Evolutionary conservation across 768 basidiomycete genomes (phyloP).

Genomic region (Sarcomyxa edulis): DNA sequence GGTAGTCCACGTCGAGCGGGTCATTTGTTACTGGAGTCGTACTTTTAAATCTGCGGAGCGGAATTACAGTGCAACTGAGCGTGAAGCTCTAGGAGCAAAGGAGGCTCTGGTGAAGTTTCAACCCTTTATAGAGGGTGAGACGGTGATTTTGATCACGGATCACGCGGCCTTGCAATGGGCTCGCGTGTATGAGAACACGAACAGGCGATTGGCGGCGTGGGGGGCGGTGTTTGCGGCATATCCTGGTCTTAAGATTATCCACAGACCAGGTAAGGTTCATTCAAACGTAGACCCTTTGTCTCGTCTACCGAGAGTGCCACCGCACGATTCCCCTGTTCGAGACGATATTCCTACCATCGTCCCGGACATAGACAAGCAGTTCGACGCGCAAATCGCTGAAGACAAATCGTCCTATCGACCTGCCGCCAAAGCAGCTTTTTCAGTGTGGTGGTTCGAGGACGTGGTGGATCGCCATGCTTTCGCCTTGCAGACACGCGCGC

Average conservation of each 20-base stretch:
- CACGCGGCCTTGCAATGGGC: too few relatives aligned
- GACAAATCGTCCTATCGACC: neutral
- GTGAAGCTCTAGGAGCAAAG: too few relatives aligned
- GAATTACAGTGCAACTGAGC: too few relatives aligned
- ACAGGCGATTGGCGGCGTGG: slow-evolving; percentile 14
- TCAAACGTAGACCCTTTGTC: too few relatives aligned
- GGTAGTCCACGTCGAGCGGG: slow-evolving; percentile 19
- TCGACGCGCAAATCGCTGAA: neutral
- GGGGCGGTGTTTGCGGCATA: too few relatives aligned
- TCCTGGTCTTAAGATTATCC: slow-evolving; percentile 20
- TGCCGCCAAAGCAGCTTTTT: neutral
- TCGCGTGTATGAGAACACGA: slow-evolving; percentile 13
- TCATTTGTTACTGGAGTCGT: too few relatives aligned
- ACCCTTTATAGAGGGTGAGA: too few relatives aligned
- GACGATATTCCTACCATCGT: slow-evolving; percentile 1
- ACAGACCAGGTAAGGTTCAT: too few relatives aligned
- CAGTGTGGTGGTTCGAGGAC: slow-evolving; percentile 7
- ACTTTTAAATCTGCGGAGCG: too few relatives aligned
- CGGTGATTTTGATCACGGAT: too few relatives aligned
- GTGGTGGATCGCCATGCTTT: neutral
- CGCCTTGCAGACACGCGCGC: neutral
- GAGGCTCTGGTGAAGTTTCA: too few relatives aligned
- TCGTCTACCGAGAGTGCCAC: slow-evolving; percentile 1
- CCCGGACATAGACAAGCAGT: neutral
- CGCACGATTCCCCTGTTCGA: neutral